Conservation (phyloP, 2,329 filamentous ascomycete genomes). For the Cordyceps cateniannulata region DNA sequence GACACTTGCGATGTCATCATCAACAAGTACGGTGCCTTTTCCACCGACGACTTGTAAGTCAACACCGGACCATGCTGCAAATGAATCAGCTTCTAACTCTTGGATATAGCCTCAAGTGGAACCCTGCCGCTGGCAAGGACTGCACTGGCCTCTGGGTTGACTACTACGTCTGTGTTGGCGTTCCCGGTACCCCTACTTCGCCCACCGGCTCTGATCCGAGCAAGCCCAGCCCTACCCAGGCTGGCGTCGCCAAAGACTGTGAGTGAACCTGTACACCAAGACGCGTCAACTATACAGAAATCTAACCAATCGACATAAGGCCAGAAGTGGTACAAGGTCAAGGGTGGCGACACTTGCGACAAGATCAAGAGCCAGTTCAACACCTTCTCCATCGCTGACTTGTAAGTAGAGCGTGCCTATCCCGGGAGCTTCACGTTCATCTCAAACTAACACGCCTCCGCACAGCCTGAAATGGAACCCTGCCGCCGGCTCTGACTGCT, state of each 20-base stretch:
- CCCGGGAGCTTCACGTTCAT: background rate
- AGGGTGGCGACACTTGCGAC: constrained; percentile 15
- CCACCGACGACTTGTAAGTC: constrained; percentile 11
- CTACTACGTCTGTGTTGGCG: constrained; percentile 23
- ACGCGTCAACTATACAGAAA: background rate
- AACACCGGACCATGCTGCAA: background rate
- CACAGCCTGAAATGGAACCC: constrained; percentile 24
- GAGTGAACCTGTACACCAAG: background rate
- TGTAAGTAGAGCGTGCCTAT: constrained; percentile 1
- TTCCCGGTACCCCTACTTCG: constrained; percentile 1
- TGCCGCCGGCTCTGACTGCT: constrained; percentile 10
- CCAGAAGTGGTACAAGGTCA: constrained; percentile 14
- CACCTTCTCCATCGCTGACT: constrained; percentile 19
- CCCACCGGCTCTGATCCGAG: constrained; percentile 4
- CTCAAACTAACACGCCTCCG: background rate
- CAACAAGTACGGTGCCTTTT: constrained; percentile 18
- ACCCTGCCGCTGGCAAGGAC: constrained; percentile 11
- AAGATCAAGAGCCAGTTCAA: constrained; percentile 11
- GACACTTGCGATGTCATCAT: constrained; percentile 15
- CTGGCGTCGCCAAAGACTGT: constrained; percentile 9
- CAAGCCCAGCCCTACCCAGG: constrained; percentile 12
- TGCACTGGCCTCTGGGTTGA: constrained; percentile 14
- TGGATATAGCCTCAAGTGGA: constrained; percentile 23
- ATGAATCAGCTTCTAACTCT: background rate
- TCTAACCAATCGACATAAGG: background rate